Conservation (phyloP, 225 moss, liverwort and hornwort genomes). For the Straminergon stramineum region DNA sequence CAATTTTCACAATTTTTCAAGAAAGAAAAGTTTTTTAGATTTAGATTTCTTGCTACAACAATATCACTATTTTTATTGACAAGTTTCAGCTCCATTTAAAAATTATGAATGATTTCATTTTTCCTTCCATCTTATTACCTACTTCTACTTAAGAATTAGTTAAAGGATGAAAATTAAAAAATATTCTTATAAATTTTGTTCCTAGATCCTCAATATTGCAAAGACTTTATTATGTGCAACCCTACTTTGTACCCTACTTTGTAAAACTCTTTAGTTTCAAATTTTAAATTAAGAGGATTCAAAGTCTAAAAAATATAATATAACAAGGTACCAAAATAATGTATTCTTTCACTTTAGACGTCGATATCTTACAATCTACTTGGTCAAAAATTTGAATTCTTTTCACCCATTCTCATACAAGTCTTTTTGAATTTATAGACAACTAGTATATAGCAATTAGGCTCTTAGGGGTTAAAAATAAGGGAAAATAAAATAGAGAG, state of each 20-base stretch:
- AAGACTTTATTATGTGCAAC: accelerated
- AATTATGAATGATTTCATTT: background rate
- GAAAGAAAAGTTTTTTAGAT: accelerated
- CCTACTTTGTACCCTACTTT: too few relatives aligned
- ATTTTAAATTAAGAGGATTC: background rate
- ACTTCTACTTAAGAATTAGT: background rate
- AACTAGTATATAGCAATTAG: too few relatives aligned
- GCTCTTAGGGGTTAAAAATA: background rate
- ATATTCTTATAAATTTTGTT: background rate
- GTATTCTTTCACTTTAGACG: background rate
- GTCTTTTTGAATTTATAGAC: too few relatives aligned
- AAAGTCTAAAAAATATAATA: background rate
- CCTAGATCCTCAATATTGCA: background rate
- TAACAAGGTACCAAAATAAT: background rate
- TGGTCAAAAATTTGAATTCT: background rate
- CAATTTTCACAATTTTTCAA: background rate
- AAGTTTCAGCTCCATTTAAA: too few relatives aligned
- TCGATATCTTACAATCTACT: background rate
- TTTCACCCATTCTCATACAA: background rate
- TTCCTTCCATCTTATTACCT: background rate
- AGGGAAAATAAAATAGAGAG: background rate
- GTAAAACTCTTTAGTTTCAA: accelerated
- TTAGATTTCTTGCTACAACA: background rate
- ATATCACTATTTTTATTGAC: accelerated
- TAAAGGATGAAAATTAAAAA: background rate